phyloP scores from a whole-genome alignment of 108 stramenopile species.

The Cyclostephanos invisitatus region DNA sequence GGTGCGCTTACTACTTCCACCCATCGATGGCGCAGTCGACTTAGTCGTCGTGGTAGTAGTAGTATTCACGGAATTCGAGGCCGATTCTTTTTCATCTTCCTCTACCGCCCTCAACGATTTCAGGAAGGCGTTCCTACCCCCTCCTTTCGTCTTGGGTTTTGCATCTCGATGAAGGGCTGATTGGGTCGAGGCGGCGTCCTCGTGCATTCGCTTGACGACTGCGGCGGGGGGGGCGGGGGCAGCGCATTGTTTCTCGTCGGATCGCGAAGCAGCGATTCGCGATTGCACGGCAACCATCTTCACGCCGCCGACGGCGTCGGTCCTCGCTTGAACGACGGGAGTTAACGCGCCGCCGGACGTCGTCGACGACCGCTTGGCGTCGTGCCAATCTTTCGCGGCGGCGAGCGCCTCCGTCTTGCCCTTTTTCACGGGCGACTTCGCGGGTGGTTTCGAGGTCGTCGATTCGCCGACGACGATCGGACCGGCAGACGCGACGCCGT shows the following conservation, averaged over 20 bases:
- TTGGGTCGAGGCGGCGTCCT: neutral
- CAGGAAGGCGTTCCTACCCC: constrained; percentile 2
- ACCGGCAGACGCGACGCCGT: neutral
- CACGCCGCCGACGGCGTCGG: neutral
- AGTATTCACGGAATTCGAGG: neutral
- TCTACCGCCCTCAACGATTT: neutral
- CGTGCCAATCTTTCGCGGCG: neutral
- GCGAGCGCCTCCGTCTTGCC: neutral
- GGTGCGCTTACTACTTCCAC: neutral
- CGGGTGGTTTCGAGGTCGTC: too few species aligned
- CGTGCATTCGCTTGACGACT: neutral
- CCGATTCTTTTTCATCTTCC: neutral
- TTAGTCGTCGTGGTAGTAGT: neutral
- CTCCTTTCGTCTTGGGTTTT: neutral
- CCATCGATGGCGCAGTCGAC: constrained; percentile 4
- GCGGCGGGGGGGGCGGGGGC: neutral
- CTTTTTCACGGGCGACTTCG: neutral
- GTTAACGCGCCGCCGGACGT: neutral
- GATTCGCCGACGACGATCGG: neutral
- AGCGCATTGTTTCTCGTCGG: neutral
- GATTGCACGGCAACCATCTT: neutral
- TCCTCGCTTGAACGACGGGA: neutral
- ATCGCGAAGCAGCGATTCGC: neutral
- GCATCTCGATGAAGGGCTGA: neutral
- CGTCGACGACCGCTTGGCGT: neutral